Evolutionary conservation across 148 eudicot genomes (phyloP).

Genomic region (Beta vulgaris): DNA sequence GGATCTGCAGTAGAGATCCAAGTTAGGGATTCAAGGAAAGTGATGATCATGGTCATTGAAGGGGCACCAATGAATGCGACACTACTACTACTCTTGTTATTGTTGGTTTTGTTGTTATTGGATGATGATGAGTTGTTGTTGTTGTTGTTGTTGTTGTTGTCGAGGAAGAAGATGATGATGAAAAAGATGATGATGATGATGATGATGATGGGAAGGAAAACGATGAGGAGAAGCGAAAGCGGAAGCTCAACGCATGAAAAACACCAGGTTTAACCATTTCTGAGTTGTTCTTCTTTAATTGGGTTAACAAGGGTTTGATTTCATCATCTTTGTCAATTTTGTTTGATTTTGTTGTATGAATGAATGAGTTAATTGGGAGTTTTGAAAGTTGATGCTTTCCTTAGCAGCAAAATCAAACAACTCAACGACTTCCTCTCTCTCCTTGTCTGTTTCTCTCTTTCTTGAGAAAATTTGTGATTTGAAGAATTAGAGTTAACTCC

Average conservation of each 20-base stretch:
- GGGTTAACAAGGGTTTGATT: constrained; percentile 5
- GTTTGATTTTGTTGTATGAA: background rate
- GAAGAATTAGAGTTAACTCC: background rate
- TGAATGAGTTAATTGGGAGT: background rate
- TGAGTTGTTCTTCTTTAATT: too few species aligned
- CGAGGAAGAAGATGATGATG: constrained; percentile 13
- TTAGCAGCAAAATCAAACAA: constrained; percentile 22
- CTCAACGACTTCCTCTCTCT: constrained; percentile 8
- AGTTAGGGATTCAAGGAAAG: constrained; percentile 26
- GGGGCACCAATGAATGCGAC: constrained; percentile 9
- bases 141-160: constrained; percentile 7
- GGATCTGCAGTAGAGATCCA: constrained; percentile 64
- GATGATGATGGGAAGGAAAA: constrained; percentile 18
- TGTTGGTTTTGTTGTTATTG: background rate
- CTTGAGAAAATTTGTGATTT: background rate
- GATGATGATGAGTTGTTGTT: background rate
- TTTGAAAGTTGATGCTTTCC: constrained; percentile 23
- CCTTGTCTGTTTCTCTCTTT: background rate
- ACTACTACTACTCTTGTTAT: background rate
- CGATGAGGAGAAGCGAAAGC: constrained; percentile 17
- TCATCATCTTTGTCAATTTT: background rate
- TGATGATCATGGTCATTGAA: constrained; percentile 52
- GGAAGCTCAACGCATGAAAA: constrained; percentile 30
- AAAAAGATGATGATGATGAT: constrained; percentile 5
- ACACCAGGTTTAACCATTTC: background rate